Evolutionary conservation across 73 alveolate genomes (phyloP).

Genomic region (Paramecium biaurelia): DNA sequence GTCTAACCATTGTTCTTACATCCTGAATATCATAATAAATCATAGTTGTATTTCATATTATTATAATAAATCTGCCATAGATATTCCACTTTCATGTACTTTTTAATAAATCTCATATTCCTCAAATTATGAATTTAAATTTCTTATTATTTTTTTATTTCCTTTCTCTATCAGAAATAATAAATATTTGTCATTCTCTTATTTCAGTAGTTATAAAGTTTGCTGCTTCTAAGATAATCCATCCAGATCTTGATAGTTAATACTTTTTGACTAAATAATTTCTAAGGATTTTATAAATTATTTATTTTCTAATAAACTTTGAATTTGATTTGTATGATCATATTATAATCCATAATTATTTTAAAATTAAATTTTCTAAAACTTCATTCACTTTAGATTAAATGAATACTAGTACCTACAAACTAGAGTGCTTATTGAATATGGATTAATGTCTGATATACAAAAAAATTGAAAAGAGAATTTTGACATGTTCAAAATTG

Average conservation of each 20-base stretch:
- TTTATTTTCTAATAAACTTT: not conserved
- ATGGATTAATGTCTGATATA: not conserved
- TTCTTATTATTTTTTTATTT: not conserved
- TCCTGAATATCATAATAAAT: constrained; percentile 93
- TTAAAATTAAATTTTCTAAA: not conserved
- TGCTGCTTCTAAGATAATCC: constrained; percentile 29
- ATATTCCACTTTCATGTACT: constrained; percentile 39
- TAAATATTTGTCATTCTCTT: not conserved
- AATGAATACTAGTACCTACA: too few species aligned
- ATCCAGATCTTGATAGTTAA: constrained; percentile 27
- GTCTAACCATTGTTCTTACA: constrained; percentile 97
- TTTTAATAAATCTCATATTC: constrained; percentile 38
- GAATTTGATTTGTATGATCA: not conserved
- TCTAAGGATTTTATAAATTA: not conserved
- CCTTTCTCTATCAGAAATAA: constrained; percentile 51
- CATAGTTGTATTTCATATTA: constrained; percentile 84
- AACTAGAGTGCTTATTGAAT: not conserved
- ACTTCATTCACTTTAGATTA: not conserved
- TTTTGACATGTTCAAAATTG: not conserved
- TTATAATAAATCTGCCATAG: not conserved
- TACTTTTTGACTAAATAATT: not conserved
- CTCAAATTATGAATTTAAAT: not conserved
- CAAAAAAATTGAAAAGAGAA: not conserved
- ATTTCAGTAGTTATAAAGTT: constrained; percentile 47
- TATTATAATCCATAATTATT: not conserved